Conservation (phyloP, 2,329 filamentous ascomycete genomes). For the Exophiala alcalophila region DNA sequence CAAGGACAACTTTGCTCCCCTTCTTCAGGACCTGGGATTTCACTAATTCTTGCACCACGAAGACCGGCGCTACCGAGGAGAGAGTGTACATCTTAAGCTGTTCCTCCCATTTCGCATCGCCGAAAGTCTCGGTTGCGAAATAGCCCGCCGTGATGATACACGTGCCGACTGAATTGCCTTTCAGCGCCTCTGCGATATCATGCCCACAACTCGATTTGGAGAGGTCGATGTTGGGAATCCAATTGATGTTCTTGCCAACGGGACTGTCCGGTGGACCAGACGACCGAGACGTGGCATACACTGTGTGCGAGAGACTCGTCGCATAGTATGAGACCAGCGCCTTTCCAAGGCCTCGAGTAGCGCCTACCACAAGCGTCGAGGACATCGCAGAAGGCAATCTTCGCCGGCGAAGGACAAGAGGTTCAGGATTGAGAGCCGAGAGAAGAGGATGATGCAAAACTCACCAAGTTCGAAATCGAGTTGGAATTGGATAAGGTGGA, state of each 20-base stretch:
- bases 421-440: too few relatives aligned
- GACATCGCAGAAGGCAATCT: too few relatives aligned
- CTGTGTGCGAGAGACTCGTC: conserved; percentile 44
- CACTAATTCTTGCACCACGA: conserved; percentile 62
- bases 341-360: conserved; percentile 65
- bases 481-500: too few relatives aligned
- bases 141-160: conserved; percentile 67
- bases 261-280: conserved; percentile 37
- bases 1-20: conserved; percentile 61
- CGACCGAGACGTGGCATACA: conserved; percentile 61
- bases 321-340: conserved; percentile 60
- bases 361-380: conserved; percentile 67
- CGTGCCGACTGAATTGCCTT: conserved; percentile 39
- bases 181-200: conserved; percentile 34
- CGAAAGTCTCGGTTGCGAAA: conserved; percentile 65
- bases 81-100: conserved; percentile 70
- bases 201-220: conserved; percentile 44
- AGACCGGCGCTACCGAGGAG: conserved; percentile 62
- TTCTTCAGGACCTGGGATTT: conserved; percentile 52
- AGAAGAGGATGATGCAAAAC: too few relatives aligned
- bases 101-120: conserved; percentile 62
- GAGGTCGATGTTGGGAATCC: conserved; percentile 60
- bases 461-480: too few relatives aligned
- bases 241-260: conserved; percentile 45
- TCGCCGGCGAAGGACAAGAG: too few relatives aligned